Evolutionary conservation across 1,139 yeast species (phyloP), one percentile per base, ranked within the genome.

Genomic region (Taphrina flavorubra): DNA sequence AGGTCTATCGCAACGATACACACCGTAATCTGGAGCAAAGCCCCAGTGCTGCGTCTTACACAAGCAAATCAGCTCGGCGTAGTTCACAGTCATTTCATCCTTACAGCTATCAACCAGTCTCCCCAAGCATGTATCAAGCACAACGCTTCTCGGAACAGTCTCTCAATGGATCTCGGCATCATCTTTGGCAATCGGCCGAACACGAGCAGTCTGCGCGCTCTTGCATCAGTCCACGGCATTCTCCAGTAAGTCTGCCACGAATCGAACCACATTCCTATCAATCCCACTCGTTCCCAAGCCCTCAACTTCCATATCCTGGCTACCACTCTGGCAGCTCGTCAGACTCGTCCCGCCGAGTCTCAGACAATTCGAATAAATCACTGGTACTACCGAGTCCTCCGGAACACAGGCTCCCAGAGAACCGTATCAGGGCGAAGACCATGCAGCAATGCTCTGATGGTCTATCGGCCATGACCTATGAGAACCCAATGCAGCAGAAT

Each of bases 41-140:
- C 36, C 58, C 58, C 13, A 5, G 44, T 18, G 20, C 42, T 7
- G 20, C 20, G 11, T 36, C 58, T n/a, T 53, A 1, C 16, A 16
- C 42, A 14, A 34, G 25, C 20, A 13, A 42, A 8, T 34, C 58
- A 36, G 44, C 20, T 16, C 40, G 58, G 11, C 58, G 40, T 20
- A 53, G 6, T 37, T 36, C 58, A 7, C 40, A 53, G 13, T 36
- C 58, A 14, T 53, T 34, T 18, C 58, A 53, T 53, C 58, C 58
- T 11, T 53, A 53, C 42, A 36, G 8, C n/a, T 53, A n/a, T 16
- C 58, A 6, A 14, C 42, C 58, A 4, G 20, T 36, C n/a, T 53
- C 58, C 40, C 44, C 58, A 13, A 53, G 42, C 40, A 18, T 53
- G 6, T 11, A 13, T 14, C 58, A 53, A 2, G n/a, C 13, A 18